Evolutionary conservation across 352 stramenopile genomes (phyloP), one percentile per base, ranked within the genome.

Genomic region (Pythium myriotylum): DNA sequence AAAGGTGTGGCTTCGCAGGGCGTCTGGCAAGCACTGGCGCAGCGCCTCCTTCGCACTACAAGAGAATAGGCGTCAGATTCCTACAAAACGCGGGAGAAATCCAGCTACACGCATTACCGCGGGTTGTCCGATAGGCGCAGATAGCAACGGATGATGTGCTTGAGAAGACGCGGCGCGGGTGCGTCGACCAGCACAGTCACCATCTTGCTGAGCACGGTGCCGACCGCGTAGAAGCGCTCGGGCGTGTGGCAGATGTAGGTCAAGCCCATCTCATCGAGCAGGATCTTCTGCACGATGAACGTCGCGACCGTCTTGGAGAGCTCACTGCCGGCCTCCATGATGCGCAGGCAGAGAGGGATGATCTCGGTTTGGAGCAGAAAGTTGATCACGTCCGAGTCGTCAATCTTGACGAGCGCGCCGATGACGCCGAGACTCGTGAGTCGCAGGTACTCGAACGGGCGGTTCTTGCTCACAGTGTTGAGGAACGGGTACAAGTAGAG

Each of bases 311-410:
- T 99, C 76, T 99, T 99, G 70, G 84, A 97, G 17, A 99, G 81
- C 68, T 99, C 97, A 57, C 87, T 98, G 26, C 97, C 97, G 19
- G 95, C 96, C 70, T 99, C 97, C 97, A 99, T 99, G 62, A 99
- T 99, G 39, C 97, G 86, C 17, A 99, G 80, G 72, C 97, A 99
- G 1, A 99, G 78, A 20, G 97, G 97, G 76, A 99, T 99, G 62
- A 99, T 99, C 80, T 99, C 97, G 20, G 97, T 99, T 58, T 98
- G 95, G n/a, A 99, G 74, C 27, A 99, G 70, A 61, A 99, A 99
- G 61, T 97, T 98, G 73, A 99, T 99, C 3, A 99, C 97, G 56
- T 99, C 96, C 35, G 93, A 88, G 83, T 99, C 97, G 72, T 99
- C 97, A 72, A 99, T 97, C 90, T 99, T 99, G n/a, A 99, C 97